Evolutionary conservation across 495 filamentous ascomycete species (phyloP).

Genomic region (Penicillium diatomitis): DNA sequence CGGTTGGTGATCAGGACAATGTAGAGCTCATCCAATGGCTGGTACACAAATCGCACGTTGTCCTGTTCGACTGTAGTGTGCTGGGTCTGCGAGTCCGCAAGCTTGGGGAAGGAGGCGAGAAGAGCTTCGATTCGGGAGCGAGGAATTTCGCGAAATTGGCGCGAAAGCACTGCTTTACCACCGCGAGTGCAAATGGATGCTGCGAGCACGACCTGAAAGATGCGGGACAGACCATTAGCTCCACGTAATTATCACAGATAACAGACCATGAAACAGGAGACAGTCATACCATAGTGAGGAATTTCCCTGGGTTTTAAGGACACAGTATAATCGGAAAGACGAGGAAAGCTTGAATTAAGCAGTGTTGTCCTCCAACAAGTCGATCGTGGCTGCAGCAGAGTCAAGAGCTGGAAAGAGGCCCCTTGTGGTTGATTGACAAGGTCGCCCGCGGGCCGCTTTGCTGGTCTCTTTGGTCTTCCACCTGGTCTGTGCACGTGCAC

Average conservation of each 20-base stretch:
- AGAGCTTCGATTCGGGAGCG: slow-evolving; percentile 93
- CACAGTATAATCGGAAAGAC: neutral
- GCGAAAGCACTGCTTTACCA: slow-evolving; percentile 92
- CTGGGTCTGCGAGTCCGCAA: slow-evolving; percentile 87
- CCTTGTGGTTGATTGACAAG: slow-evolving; percentile 21
- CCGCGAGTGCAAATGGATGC: slow-evolving; percentile 98
- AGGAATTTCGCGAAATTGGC: slow-evolving; percentile 93
- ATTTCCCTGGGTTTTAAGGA: neutral
- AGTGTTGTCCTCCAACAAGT: neutral
- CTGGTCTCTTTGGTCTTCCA: slow-evolving; percentile 41
- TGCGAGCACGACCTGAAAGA: slow-evolving; percentile 80
- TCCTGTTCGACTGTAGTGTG: slow-evolving; percentile 98
- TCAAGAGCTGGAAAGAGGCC: slow-evolving; percentile 5
- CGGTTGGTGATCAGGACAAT: slow-evolving; percentile 99
- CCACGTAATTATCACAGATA: neutral
- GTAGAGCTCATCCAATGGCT: slow-evolving; percentile 96
- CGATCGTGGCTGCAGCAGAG: neutral
- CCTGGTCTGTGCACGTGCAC: slow-evolving; percentile 34
- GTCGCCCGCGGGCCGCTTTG: slow-evolving; percentile 28
- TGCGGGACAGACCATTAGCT: slow-evolving; percentile 21
- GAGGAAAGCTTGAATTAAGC: slow-evolving; percentile 1
- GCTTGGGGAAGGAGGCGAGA: slow-evolving; percentile 92
- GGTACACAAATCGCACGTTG: slow-evolving; percentile 98
- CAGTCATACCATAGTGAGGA: slow-evolving; percentile 15
- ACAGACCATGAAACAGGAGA: neutral